phyloP scores from a whole-genome alignment of 2,329 filamentous ascomycete species.

The Colletotrichum sp. region DNA sequence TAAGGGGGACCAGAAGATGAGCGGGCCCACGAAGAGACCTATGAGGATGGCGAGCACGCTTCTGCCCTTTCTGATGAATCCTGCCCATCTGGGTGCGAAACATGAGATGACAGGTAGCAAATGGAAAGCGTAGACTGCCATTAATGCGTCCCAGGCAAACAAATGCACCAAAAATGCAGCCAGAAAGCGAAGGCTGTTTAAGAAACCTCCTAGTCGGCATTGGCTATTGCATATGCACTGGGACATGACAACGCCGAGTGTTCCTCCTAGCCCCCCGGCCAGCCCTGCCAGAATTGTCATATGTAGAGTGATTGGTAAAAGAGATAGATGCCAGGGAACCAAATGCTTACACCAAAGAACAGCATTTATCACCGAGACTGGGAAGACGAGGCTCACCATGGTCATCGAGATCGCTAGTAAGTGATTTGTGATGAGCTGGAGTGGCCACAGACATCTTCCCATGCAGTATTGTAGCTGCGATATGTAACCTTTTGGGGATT shows the following conservation, averaged over 20 bases:
- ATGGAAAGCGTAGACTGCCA: neutral
- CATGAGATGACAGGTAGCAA: neutral
- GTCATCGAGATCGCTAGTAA: neutral
- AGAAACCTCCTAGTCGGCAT: neutral
- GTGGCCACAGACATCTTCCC: neutral
- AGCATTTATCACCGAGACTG: neutral
- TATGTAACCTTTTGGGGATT: neutral
- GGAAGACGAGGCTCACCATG: neutral
- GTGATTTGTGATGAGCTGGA: neutral
- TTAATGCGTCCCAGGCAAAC: neutral
- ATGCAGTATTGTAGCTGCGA: neutral
- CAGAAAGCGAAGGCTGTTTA: neutral
- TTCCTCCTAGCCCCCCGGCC: neutral
- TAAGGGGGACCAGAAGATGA: neutral
- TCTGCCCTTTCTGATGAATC: neutral
- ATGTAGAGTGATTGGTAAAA: neutral
- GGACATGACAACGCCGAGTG: neutral
- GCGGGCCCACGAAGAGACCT: neutral
- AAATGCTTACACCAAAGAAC: neutral
- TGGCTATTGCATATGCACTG: neutral
- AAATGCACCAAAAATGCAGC: neutral
- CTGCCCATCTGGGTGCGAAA: neutral
- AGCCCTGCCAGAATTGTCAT: neutral
- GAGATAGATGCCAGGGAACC: neutral
- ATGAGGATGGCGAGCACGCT: neutral